Evolutionary conservation across 2,329 filamentous ascomycete genomes (phyloP), one percentile per base, ranked within the genome.

Genomic region (Ceratocystiopsis sp.): DNA sequence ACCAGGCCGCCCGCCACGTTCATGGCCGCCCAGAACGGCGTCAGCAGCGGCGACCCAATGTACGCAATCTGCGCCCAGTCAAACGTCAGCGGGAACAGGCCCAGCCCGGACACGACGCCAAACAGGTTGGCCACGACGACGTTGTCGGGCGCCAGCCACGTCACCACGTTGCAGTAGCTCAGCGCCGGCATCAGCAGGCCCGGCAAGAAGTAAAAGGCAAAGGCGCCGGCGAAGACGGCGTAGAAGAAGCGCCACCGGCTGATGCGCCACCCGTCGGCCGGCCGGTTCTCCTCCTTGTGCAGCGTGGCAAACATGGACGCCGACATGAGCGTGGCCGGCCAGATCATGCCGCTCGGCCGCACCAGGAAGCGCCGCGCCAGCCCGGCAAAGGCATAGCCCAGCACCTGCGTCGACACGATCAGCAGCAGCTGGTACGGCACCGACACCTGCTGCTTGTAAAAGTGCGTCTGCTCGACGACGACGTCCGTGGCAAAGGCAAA

Each of bases 31-130:
- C 84, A 86, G 59, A 89, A 91, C 0, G 84, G 84, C 0, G 84
- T 85, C 15, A 91, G 68, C 8, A 93, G 65, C 0, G 82, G 85
- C 4, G 84, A 91, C 15, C 85, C 85, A 52, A 93, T 91, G 54
- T 89, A 80, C 0, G 85, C 84, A 48, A 93, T 79, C 55, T 93
- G 85, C 1, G 83, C 82, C 85, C 85, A 93, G 62, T 93, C 85
- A 54, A 93, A 93, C 0, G 85, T 93, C 53, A 93, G 57, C 0
- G 85, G 85, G 48, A 93, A 85, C 33, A 93, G 62, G 1, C 84
- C 84, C 14, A 93, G 69, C 3, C 85, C 85, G 2, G 84, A 89
- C n/a, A 77, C 73, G 15, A 89, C 80, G 15, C 85, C 85, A 55
- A 93, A 93, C 49, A 93, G 64, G 57, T 93, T 93, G 29, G 85